Evolutionary conservation across 2,329 filamentous ascomycete genomes (phyloP), one percentile per base, ranked within the genome.

Genomic region (Diaporthe amygdali): DNA sequence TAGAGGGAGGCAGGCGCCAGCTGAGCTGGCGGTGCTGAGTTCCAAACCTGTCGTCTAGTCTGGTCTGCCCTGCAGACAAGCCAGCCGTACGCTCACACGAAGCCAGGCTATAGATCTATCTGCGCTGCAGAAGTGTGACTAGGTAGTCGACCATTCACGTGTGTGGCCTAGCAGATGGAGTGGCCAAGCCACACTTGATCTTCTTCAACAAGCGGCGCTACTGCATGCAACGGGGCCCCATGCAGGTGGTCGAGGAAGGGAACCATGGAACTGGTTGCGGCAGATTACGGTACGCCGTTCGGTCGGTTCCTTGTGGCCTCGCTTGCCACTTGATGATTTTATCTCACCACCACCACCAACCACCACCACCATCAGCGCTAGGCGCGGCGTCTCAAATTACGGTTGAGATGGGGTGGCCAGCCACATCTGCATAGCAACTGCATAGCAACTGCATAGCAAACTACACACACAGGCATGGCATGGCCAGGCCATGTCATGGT

Each of bases 201-300:
- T 37, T 55, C 30, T 25, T 37, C 59, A 37, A 64, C 41, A 68
- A 46, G 52, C 44, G 52, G 55, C 66, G 52, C 41, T 68, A 68
- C 66, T 68, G 66, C 52, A 68, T 59, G 66, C 66, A 59, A 68
- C 41, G 34, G 66, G 41, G 22, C 30, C 44, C 59, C 59, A 34
- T 64, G 59, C 59, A 64, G 30, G 44, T 49, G 59, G 56, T 39
- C 46, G 56, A n/a, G 27, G 59, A 3, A 32, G 59, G 56, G 34
- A 34, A 63, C 39, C 27, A 41, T 63, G 56, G 56, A 39, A 27
- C 32, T 68, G 52, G 34, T 20, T 68, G 66, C 52, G 52, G 52
- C 54, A 59, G 27, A 49, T 68, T 68, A 27, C 52, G 66, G 52
- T 68, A 47, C 46, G 52, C 66, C 66, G 46, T 59, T 41, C 30